Evolutionary conservation across 2,329 filamentous ascomycete species (phyloP).

Genomic region (Xylariales sp.): DNA sequence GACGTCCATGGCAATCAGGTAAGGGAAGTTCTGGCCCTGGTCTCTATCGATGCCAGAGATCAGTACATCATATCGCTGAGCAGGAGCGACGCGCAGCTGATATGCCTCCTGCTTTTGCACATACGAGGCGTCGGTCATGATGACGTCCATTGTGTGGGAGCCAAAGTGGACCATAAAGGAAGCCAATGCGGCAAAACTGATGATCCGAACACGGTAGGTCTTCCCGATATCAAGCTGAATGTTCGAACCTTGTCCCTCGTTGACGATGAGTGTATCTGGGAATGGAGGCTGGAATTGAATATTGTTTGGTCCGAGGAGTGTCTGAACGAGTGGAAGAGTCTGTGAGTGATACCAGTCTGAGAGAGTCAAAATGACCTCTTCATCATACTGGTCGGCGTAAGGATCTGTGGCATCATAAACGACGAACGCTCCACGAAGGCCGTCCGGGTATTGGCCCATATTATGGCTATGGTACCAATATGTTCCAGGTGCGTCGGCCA

Average conservation of each 20-base stretch:
- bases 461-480: constrained; percentile 60
- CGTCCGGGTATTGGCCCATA: constrained; percentile 62
- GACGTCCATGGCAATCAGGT: constrained; percentile 37
- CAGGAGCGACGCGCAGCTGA: constrained; percentile 36
- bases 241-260: constrained; percentile 34
- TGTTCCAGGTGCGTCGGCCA: constrained; percentile 37
- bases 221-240: constrained; percentile 35
- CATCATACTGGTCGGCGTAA: constrained; percentile 48
- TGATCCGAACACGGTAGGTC: constrained; percentile 42
- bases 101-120: constrained; percentile 30
- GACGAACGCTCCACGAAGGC: constrained; percentile 58
- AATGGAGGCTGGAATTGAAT: constrained; percentile 34
- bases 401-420: constrained; percentile 54
- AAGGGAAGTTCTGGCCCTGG: constrained; percentile 35
- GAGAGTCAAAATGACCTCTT: constrained; percentile 54
- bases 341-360: constrained; percentile 48
- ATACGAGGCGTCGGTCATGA: constrained; percentile 39
- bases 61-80: constrained; percentile 44
- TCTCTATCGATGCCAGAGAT: constrained; percentile 34
- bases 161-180: constrained; percentile 40
- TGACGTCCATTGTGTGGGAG: constrained; percentile 39
- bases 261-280: constrained; percentile 37
- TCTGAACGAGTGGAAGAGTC: constrained; percentile 30
- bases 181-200: constrained; percentile 40
- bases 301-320: constrained; percentile 37